Conservation (phyloP, 2,329 filamentous ascomycete species). For the Colletotrichum sp. region DNA sequence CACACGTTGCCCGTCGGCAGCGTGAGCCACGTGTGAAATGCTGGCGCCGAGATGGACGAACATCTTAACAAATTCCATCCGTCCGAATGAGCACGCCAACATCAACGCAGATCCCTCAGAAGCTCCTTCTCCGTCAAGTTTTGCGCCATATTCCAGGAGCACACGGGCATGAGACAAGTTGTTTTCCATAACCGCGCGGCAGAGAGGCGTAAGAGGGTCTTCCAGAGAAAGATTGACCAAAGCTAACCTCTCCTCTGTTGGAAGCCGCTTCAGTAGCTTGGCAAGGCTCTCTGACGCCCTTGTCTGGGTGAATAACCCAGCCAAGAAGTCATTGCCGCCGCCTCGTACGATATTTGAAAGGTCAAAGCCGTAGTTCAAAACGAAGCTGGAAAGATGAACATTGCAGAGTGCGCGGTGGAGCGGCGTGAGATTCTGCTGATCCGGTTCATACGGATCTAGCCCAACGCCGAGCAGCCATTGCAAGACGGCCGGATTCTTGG, state of each 20-base stretch:
- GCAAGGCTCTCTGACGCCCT: background rate
- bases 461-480: constrained; percentile 13
- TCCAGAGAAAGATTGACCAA: background rate
- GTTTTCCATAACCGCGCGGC: background rate
- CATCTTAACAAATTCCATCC: background rate
- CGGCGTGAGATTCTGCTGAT: constrained; percentile 8
- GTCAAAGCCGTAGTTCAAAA: constrained; percentile 7
- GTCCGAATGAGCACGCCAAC: constrained; percentile 12
- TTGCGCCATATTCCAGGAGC: constrained; percentile 8
- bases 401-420: background rate
- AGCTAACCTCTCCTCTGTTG: background rate
- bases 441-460: constrained; percentile 15
- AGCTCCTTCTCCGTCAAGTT: constrained; percentile 6
- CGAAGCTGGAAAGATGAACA: background rate
- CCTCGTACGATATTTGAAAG: background rate
- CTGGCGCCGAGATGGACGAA: constrained; percentile 12
- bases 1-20: background rate
- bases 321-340: background rate
- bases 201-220: constrained; percentile 7
- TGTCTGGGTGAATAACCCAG: background rate
- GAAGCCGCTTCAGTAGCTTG: background rate
- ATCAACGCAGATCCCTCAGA: constrained; percentile 23
- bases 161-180: background rate
- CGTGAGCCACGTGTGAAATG: background rate
- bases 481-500: constrained; percentile 6